phyloP scores from a whole-genome alignment of 1,139 yeast genomes.

The Blastobotrys illinoisensis region DNA sequence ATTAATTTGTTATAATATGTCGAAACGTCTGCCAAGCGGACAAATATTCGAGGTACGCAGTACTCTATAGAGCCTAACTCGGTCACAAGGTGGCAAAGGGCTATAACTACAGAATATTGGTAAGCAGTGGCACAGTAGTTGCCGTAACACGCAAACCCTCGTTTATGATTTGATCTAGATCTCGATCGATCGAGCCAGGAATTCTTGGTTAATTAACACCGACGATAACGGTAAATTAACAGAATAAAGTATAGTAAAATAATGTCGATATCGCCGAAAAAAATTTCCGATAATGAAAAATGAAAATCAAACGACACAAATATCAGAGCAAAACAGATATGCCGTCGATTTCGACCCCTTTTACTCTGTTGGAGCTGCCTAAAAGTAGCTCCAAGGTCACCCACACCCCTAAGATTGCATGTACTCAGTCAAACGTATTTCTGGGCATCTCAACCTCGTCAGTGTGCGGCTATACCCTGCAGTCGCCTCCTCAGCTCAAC shows the following conservation, averaged over 20 bases:
- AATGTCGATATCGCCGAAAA: not conserved
- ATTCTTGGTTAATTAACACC: too few relatives aligned
- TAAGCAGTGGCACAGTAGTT: too few relatives aligned
- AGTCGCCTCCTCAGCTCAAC: conserved; percentile 73
- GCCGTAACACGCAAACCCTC: too few relatives aligned
- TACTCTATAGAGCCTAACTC: too few relatives aligned
- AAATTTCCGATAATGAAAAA: not conserved
- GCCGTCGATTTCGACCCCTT: conserved; percentile 33
- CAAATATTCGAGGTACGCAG: too few relatives aligned
- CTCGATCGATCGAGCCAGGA: too few relatives aligned
- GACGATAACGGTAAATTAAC: too few relatives aligned
- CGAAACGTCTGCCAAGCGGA: too few relatives aligned
- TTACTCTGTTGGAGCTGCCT: conserved; percentile 30
- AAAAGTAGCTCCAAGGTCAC: conserved; percentile 19
- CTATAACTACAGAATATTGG: too few relatives aligned
- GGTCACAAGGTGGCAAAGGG: too few relatives aligned
- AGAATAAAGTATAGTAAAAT: not conserved
- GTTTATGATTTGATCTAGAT: too few relatives aligned
- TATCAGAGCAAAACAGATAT: conserved; percentile 14
- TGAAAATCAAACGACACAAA: not conserved
- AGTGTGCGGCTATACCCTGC: conserved; percentile 62
- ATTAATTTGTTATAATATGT: too few relatives aligned
- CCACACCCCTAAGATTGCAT: conserved; percentile 3
- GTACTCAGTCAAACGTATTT: conserved; percentile 24
- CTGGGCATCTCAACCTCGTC: conserved; percentile 76